Base-by-base conservation (phyloP, 2,329 filamentous ascomycete species). In the Pyrenochaeta sp. region DNA sequence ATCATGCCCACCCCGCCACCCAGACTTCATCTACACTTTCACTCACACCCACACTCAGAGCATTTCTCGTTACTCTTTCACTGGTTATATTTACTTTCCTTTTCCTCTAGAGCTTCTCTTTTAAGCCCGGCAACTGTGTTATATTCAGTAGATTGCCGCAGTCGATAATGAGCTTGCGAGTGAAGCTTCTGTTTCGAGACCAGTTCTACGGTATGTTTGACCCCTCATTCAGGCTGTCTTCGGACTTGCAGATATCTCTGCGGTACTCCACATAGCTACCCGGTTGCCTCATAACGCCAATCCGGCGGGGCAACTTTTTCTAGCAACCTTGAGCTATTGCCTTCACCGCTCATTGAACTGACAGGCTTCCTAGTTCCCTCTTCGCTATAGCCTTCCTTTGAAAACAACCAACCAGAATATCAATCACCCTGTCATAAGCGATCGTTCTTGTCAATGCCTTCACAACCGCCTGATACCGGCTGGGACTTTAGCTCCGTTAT, bases 401-500 rank as follows among this genome's bases (percentile, higher is more conserved):
- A 17, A 53, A 45, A 51, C 51, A 10, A 17, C 20, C 44, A 44
- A 12, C 44, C 35, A 17, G 35, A 17, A 40, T 11, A 11, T n/a
- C 31, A 45, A 23, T 31, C 30, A 23, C n/a, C n/a, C n/a, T n/a
- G n/a, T n/a, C n/a, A 14, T 17, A 7, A 36, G 14, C 20, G 37
- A 42, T 45, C 33, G 15, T 33, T 40, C 17, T 15, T 18, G 37
- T 49, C 51, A 50, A 76, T 76, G 73, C 71, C 70, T 57, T 69
- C 69, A 39, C 66, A 68, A 51, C 69, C 72, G 14, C 54, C 67
- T 40, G 68, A 72, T 47, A 74, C 73, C 49, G 69, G 75, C 37
- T 82, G 80, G 80, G 78, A 80, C 64, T 78, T 82, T 49, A 74
- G 77, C 51, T 71, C 77, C n/a, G 78, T 77, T 33, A 69, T 79